Evolutionary conservation across 495 filamentous ascomycete genomes (phyloP).

Genomic region (Neurospora sp.): DNA sequence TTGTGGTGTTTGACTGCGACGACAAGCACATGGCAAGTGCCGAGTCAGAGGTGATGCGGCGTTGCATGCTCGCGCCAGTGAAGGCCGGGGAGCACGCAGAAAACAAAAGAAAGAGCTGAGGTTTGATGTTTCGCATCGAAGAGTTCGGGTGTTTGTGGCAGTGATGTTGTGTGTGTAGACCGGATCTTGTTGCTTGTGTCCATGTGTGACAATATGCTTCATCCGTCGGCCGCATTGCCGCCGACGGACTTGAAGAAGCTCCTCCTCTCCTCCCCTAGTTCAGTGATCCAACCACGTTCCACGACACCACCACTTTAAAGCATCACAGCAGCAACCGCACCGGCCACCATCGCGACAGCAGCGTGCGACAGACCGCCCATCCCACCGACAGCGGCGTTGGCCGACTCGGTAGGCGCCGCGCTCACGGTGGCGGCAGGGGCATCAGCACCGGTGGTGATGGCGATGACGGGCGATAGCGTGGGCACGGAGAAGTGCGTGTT

Average conservation of each 20-base stretch:
- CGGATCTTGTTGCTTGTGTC: not conserved
- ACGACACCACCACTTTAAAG: constrained; percentile 21
- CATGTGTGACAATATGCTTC: not conserved
- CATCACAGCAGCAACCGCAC: constrained; percentile 35
- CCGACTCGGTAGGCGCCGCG: constrained; percentile 11
- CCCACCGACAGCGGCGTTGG: constrained; percentile 24
- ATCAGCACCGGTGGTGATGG: constrained; percentile 13
- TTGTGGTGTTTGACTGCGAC: not conserved
- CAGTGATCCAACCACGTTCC: not conserved
- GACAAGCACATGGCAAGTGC: not conserved
- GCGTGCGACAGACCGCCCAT: constrained; percentile 27
- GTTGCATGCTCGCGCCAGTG: not conserved
- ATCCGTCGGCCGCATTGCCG: not conserved
- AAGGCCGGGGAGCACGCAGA: not conserved
- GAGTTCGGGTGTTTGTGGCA: not conserved
- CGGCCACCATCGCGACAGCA: constrained; percentile 33
- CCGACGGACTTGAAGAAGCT: not conserved
- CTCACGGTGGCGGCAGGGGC: constrained; percentile 17
- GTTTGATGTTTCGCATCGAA: not conserved
- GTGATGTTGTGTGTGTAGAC: not conserved
- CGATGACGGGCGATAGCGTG: constrained; percentile 10
- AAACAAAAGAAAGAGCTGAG: not conserved
- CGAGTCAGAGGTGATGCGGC: not conserved
- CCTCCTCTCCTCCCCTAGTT: not conserved
- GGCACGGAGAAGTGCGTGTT: constrained; percentile 5